phyloP scores from a whole-genome alignment of 352 stramenopile genomes.

The Pythium oligandrum region DNA sequence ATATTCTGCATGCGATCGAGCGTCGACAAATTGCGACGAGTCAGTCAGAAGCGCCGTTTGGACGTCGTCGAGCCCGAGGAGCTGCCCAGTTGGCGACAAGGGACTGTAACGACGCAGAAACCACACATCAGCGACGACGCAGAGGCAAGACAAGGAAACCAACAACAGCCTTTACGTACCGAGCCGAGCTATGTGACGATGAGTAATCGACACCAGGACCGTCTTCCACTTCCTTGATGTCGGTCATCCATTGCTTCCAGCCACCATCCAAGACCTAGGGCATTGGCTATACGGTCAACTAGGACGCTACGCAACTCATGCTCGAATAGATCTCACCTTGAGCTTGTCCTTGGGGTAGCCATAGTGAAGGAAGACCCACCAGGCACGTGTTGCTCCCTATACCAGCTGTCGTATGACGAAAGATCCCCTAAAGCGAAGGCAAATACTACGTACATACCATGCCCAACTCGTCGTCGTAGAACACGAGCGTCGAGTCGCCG shows the following conservation, averaged over 20 bases:
- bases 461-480: slow-evolving; percentile 75
- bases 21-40: slow-evolving; percentile 30
- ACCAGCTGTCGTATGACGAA: not conserved
- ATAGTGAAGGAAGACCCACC: slow-evolving; percentile 79
- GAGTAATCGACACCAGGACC: slow-evolving; percentile 1
- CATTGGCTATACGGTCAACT: not conserved
- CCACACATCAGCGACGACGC: slow-evolving; percentile 22
- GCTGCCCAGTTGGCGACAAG: slow-evolving; percentile 7
- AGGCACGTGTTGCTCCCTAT: slow-evolving; percentile 61
- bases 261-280: slow-evolving; percentile 61
- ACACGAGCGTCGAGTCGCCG: slow-evolving; percentile 53
- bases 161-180: slow-evolving; percentile 5
- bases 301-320: not conserved
- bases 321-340: slow-evolving; percentile 31
- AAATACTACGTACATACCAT: slow-evolving; percentile 27
- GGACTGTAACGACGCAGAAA: not conserved
- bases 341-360: slow-evolving; percentile 68
- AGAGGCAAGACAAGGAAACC: slow-evolving; percentile 12
- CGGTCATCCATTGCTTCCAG: slow-evolving; percentile 57
- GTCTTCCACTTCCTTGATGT: slow-evolving; percentile 21
- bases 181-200: slow-evolving; percentile 3
- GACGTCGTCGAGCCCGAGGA: slow-evolving; percentile 26
- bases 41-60: slow-evolving; percentile 21
- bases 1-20: slow-evolving; percentile 33
- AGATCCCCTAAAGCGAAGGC: not conserved